Conservation (phyloP, 768 basidiomycete species). For the Phanerochaete sordida region DNA sequence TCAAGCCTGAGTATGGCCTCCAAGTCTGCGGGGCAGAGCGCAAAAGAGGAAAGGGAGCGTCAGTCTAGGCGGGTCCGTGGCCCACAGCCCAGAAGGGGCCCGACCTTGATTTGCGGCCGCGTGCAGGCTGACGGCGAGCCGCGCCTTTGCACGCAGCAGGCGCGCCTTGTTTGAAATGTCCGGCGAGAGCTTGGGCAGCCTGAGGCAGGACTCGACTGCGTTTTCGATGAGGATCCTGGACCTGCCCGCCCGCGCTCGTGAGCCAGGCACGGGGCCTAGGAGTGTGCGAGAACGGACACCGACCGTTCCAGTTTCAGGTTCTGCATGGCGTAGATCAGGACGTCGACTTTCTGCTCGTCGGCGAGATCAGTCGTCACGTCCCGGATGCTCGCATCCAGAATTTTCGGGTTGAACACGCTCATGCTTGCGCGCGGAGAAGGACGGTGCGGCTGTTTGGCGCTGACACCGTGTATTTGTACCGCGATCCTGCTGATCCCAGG, state of each 20-base stretch:
- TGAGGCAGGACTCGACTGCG: conserved; percentile 67
- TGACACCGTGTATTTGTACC: not conserved
- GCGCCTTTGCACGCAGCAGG: conserved; percentile 62
- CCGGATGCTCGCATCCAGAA: conserved; percentile 72
- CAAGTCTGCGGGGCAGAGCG: conserved; percentile 43
- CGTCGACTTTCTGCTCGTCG: conserved; percentile 65
- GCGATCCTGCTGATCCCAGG: not conserved
- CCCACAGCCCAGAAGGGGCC: conserved; percentile 15
- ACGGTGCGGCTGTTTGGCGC: not conserved
- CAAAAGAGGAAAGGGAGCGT: not conserved
- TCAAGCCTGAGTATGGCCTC: conserved; percentile 58
- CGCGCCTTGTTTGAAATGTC: conserved; percentile 56
- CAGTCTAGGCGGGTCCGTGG: conserved; percentile 15
- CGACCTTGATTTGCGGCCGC: conserved; percentile 66
- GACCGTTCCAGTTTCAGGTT: conserved; percentile 72
- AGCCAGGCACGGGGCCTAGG: not conserved
- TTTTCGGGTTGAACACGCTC: conserved; percentile 73
- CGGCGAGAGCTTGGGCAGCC: conserved; percentile 48
- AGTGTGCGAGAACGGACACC: conserved; percentile 14
- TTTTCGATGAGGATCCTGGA: conserved; percentile 68
- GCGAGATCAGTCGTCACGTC: conserved; percentile 57
- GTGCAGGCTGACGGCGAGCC: conserved; percentile 56
- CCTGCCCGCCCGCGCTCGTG: too few relatives aligned
- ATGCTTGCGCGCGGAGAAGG: conserved; percentile 30
- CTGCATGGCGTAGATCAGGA: conserved; percentile 78